phyloP scores from a whole-genome alignment of 192 early-diverging fungal species.

The Podila verticillata region DNA sequence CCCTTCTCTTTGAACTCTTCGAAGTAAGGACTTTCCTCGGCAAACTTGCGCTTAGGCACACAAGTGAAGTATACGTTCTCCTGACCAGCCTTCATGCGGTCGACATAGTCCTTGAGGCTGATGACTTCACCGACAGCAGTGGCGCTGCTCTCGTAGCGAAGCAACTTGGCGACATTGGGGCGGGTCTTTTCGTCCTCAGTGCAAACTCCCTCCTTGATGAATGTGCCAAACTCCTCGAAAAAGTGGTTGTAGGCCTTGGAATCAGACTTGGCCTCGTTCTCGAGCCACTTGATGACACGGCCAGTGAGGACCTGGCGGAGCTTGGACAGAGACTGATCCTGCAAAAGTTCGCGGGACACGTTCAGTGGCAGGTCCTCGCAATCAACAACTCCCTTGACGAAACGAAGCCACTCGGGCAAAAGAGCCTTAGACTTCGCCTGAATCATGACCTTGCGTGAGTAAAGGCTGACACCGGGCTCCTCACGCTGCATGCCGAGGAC shows the following conservation, averaged over 20 bases:
- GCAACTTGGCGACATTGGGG: slow-evolving; percentile 67
- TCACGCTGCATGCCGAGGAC: slow-evolving; percentile 60
- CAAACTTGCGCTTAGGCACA: slow-evolving; percentile 65
- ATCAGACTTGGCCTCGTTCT: slow-evolving; percentile 60
- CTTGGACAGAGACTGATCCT: slow-evolving; percentile 74
- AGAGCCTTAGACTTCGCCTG: slow-evolving; percentile 74
- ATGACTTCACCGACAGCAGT: slow-evolving; percentile 54
- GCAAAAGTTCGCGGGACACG: slow-evolving; percentile 85
- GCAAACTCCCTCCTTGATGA: slow-evolving; percentile 81
- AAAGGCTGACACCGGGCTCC: slow-evolving; percentile 70
- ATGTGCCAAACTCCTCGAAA: slow-evolving; percentile 71
- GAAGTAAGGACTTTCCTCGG: slow-evolving; percentile 73
- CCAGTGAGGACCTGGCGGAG: slow-evolving; percentile 63
- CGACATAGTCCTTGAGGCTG: slow-evolving; percentile 75
- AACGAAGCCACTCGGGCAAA: slow-evolving; percentile 79
- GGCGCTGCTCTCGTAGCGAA: slow-evolving; percentile 61
- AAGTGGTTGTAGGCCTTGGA: slow-evolving; percentile 62
- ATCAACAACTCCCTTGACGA: slow-evolving; percentile 86
- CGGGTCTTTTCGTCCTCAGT: slow-evolving; percentile 68
- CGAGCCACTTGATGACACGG: slow-evolving; percentile 66
- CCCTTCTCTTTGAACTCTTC: slow-evolving; percentile 79
- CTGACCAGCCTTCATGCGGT: slow-evolving; percentile 76
- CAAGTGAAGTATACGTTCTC: slow-evolving; percentile 79
- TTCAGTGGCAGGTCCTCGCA: slow-evolving; percentile 87
- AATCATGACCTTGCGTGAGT: slow-evolving; percentile 73